These are phyloP conservation scores for Hebeloma cylindrosporum DNA, from an alignment of 768 basidiomycete genomes.

Conservation along the genomic window DNA sequence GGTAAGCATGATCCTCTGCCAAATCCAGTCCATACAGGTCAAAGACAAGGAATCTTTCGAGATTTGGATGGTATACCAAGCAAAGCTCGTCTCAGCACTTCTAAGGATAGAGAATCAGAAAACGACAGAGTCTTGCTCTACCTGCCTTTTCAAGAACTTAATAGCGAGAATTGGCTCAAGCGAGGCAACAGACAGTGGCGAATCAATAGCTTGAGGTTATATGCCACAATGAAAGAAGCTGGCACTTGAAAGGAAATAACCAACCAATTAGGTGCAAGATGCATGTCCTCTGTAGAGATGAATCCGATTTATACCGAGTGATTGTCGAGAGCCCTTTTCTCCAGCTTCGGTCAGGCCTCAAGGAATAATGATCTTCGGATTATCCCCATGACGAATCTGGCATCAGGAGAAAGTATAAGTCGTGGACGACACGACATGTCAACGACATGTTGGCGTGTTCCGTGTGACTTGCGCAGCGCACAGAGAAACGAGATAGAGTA, in stretches of 20 bases:
- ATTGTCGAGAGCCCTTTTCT: slow-evolving; percentile 34
- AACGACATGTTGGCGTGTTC: slow-evolving; percentile 46
- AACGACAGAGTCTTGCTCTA: no score
- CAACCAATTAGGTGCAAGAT: slow-evolving; percentile 51
- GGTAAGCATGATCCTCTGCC: no score
- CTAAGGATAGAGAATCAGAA: no score
- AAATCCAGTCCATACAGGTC: no score
- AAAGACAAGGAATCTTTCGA: no score
- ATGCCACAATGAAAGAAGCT: slow-evolving; percentile 27
- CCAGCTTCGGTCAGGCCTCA: slow-evolving; percentile 56
- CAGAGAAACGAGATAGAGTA: background rate
- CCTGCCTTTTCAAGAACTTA: no score
- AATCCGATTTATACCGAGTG: slow-evolving; percentile 36
- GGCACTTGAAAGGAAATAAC: slow-evolving; percentile 38
- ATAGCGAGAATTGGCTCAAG: no score
- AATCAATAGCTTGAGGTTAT: no score
- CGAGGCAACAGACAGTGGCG: no score
- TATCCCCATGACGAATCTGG: no score
- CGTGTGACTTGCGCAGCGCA: slow-evolving; percentile 10
- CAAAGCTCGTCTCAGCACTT: no score
- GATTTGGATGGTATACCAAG: slow-evolving; percentile 27
- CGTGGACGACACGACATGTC: slow-evolving; percentile 58
- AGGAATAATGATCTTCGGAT: slow-evolving; percentile 38
- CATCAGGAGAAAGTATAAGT: slow-evolving; percentile 50
- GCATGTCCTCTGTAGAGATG: slow-evolving; percentile 44